A percentile compares a stretch with the other conserved stretches of the same genome.
phyloP scores from a whole-genome alignment of 306 rosid genomes.

The Astragalus membranaceus region DNA sequence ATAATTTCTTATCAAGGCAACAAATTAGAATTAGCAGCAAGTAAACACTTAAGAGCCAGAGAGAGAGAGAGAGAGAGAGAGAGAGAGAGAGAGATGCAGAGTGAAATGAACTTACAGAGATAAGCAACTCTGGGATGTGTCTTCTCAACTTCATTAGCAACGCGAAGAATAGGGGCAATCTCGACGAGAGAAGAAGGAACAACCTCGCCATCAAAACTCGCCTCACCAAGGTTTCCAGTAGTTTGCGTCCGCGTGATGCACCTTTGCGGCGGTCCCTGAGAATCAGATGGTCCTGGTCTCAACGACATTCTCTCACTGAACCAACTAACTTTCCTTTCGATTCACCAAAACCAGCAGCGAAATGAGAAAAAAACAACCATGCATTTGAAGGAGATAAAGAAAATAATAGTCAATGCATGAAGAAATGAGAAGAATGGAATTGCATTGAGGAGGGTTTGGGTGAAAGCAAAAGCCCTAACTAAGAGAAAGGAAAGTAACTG shows the following conservation, averaged over 20 bases:
- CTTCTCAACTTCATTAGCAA: slow-evolving; percentile 93
- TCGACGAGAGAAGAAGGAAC: slow-evolving; percentile 93
- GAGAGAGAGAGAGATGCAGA: too few species aligned
- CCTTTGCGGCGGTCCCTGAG: slow-evolving; percentile 58
- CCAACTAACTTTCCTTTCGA: too few species aligned
- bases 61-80: too few species aligned
- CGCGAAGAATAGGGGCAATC: slow-evolving; percentile 95
- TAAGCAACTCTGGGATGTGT: slow-evolving; percentile 93
- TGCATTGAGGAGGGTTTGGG: background rate
- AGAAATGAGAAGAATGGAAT: background rate
- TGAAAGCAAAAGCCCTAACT: slow-evolving; percentile 30
- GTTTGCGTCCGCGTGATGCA: slow-evolving; percentile 86
- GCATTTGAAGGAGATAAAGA: background rate
- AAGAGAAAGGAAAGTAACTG: slow-evolving; percentile 9
- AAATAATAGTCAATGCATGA: background rate
- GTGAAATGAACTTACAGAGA: slow-evolving; percentile 55
- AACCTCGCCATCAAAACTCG: slow-evolving; percentile 77
- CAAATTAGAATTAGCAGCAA: background rate
- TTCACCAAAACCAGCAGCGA: background rate
- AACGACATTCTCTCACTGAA: slow-evolving; percentile 38
- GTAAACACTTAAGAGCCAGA: too few species aligned
- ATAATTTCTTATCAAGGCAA: background rate
- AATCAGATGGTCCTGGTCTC: slow-evolving; percentile 54
- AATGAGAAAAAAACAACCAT: background rate
- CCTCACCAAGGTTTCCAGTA: slow-evolving; percentile 84